Evolutionary conservation across 108 stramenopile species (phyloP).

Genomic region (Cyclostephanos tholiformis): DNA sequence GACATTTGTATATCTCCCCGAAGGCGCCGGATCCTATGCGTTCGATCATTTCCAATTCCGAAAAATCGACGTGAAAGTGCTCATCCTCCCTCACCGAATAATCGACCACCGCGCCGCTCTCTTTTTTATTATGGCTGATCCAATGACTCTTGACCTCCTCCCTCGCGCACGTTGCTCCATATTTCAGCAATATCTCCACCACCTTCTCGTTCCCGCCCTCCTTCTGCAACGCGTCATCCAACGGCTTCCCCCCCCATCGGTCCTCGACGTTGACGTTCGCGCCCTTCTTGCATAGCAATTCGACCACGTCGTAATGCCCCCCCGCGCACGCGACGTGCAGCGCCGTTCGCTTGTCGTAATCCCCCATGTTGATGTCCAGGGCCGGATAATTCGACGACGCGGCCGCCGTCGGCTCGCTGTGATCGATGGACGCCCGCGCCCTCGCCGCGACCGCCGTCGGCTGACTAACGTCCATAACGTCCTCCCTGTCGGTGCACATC

Average conservation of each 20-base stretch:
- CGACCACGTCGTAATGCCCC: conserved; percentile 72
- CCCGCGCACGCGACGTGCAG: conserved; percentile 86
- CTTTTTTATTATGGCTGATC: background rate
- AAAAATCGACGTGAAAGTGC: conserved; percentile 70
- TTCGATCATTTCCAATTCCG: conserved; percentile 86
- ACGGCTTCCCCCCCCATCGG: conserved; percentile 84
- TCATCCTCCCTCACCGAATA: conserved; percentile 45
- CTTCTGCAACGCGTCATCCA: conserved; percentile 79
- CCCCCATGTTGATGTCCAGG: conserved; percentile 73
- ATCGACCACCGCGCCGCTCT: conserved; percentile 16
- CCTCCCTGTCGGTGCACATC: conserved; percentile 30
- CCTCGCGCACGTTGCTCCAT: conserved; percentile 49
- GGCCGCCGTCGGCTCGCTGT: conserved; percentile 1
- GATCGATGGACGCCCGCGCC: no score
- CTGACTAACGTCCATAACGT: no score
- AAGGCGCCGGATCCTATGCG: conserved; percentile 87
- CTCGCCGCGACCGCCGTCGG: no score
- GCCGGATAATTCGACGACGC: background rate
- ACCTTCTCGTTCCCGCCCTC: conserved; percentile 48
- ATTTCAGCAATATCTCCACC: conserved; percentile 47
- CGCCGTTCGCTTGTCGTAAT: conserved; percentile 91
- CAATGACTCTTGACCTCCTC: background rate
- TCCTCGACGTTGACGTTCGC: conserved; percentile 84
- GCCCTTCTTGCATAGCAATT: conserved; percentile 61
- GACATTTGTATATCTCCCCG: conserved; percentile 90